Percentiles rank a stretch among this genome's conserved stretches.
These are phyloP conservation scores for Inga oerstediana DNA, from an alignment of 306 rosid genomes.

Conservation along the genomic window DNA sequence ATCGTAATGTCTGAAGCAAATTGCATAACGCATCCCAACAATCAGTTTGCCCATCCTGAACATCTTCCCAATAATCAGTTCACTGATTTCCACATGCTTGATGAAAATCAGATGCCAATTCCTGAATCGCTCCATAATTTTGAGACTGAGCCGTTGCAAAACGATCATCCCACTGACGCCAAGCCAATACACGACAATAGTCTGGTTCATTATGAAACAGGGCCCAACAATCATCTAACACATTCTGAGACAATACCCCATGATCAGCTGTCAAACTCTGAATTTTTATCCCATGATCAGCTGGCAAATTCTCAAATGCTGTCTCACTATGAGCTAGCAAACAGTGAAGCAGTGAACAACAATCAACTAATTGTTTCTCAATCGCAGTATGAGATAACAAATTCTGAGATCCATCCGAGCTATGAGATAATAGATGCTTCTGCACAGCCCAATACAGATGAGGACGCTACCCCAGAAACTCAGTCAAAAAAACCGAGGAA, in stretches of 20 bases:
- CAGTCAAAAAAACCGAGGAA: constrained; percentile 90
- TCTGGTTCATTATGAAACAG: constrained; percentile 37
- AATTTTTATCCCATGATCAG: constrained; percentile 41
- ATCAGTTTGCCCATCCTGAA: constrained; percentile 35
- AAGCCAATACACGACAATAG: constrained; percentile 40
- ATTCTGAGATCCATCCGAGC: constrained; percentile 33
- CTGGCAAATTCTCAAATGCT: constrained; percentile 43
- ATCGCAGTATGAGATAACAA: constrained; percentile 36
- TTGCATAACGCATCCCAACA: constrained; percentile 30
- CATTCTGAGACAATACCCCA: constrained; percentile 39
- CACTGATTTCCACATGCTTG: constrained; percentile 30
- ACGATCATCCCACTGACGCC: constrained; percentile 37
- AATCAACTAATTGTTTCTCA: constrained; percentile 40
- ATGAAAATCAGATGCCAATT: constrained; percentile 46
- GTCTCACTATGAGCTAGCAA: constrained; percentile 44
- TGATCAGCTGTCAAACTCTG: constrained; percentile 36
- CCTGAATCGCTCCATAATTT: constrained; percentile 41
- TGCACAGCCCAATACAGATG: constrained; percentile 40
- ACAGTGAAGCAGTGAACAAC: constrained; percentile 36
- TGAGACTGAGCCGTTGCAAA: constrained; percentile 37
- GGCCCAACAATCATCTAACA: constrained; percentile 37
- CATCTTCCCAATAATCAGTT: constrained; percentile 32
- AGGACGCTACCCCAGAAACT: constrained; percentile 53
- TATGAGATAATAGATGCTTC: constrained; percentile 49
- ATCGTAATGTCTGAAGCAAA: constrained; percentile 32